Evolutionary conservation across 2,329 filamentous ascomycete genomes (phyloP).

Genomic region (Monilinia laxa): DNA sequence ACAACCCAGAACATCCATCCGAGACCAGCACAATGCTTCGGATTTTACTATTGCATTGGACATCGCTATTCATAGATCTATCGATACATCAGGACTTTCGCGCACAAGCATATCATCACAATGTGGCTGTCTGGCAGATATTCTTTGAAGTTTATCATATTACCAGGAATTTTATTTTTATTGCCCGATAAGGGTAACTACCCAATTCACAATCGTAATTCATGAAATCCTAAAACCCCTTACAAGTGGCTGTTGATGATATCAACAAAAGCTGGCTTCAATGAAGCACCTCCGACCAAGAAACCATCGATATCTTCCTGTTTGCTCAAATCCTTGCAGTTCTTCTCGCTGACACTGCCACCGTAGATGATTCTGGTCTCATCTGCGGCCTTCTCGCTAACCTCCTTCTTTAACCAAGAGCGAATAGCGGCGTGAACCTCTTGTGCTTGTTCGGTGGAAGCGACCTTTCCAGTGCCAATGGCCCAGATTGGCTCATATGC

Average conservation of each 20-base stretch:
- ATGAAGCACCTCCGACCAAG: constrained; percentile 90
- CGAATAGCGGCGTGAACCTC: constrained; percentile 92
- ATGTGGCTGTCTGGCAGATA: neutral
- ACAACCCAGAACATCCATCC: neutral
- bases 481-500: constrained; percentile 99
- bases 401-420: constrained; percentile 78
- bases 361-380: constrained; percentile 94
- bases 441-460: constrained; percentile 85
- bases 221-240: constrained; percentile 27
- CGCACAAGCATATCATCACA: neutral
- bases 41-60: neutral
- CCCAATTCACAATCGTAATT: constrained; percentile 29
- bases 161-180: constrained; percentile 9
- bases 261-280: constrained; percentile 88
- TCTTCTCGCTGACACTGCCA: constrained; percentile 96
- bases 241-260: constrained; percentile 62
- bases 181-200: neutral
- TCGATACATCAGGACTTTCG: neutral
- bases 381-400: constrained; percentile 72
- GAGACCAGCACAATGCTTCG: neutral
- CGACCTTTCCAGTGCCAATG: constrained; percentile 90
- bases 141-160: constrained; percentile 1
- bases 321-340: constrained; percentile 89
- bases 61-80: constrained; percentile 3
- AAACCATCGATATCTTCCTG: constrained; percentile 97